Base-by-base conservation (phyloP, 208 protist genomes). In the Kentomonas sorsogonicus region DNA sequence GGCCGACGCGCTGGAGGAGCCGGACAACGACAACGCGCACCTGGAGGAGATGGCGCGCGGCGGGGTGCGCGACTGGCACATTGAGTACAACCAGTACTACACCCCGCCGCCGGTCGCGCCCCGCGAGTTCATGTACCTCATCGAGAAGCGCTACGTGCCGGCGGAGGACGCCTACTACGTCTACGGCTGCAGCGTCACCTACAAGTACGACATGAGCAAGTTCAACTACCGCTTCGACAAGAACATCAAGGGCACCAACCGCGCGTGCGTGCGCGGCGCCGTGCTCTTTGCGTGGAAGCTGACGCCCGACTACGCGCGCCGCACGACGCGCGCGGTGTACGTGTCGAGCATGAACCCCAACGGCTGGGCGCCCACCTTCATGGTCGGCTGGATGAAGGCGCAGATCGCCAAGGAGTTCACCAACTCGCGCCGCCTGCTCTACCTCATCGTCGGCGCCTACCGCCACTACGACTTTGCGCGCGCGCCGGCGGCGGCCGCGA, bases 371-470 rank as follows among this genome's bases (percentile, higher is more conserved):
- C 87, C 87, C 18, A 83, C 83, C 3, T 94, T 94, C 53, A 66
- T 94, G n/a, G 64, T 94, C 1, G 74, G 79, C 41, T 94, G 80
- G 79, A 74, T 94, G 61, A 89, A 91, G 74, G 76, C 68, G 13
- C 81, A 77, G 52, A 86, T 91, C 48, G 83, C 67, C 7, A 91
- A 91, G 60, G 87, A 94, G 66, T 57, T 94, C 26, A 59, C 71
- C 51, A 53, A 63, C 30, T 69, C 69, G 22, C 80, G 87, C 16
- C 66, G 71, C 16, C 59, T 94, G 45, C 54, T 91, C 10, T 91
- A 94, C 71, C 60, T n/a, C n/a, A n/a, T n/a, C n/a, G n/a, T 31
- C 22, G 46, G 31, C 9, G 23, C 13, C 20, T 9, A 52, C 25
- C 58, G 52, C 15, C 20, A 44, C 23, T 18, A 26, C 9, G 38